phyloP scores from a whole-genome alignment of 2,329 filamentous ascomycete species.

The Xylariales sp. region DNA sequence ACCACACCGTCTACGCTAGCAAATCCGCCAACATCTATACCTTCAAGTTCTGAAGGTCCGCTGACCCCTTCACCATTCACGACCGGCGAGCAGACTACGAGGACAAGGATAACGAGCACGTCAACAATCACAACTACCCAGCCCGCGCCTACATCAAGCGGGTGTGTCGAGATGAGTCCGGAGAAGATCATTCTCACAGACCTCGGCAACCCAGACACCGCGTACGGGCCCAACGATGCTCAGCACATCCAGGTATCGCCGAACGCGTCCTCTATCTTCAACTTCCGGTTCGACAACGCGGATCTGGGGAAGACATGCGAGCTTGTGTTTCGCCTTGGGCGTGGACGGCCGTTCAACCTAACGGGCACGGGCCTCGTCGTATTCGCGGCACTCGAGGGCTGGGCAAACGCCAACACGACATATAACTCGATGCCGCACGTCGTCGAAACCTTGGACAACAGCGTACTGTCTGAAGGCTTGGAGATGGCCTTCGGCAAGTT shows the following conservation, averaged over 20 bases:
- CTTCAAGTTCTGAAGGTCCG: slow-evolving; percentile 18
- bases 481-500: slow-evolving; percentile 36
- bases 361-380: slow-evolving; percentile 40
- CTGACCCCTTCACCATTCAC: slow-evolving; percentile 32
- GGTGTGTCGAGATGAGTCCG: slow-evolving; percentile 31
- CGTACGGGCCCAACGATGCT: slow-evolving; percentile 48
- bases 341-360: slow-evolving; percentile 30
- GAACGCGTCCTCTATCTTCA: slow-evolving; percentile 70
- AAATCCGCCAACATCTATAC: background rate
- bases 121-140: slow-evolving; percentile 32
- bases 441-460: slow-evolving; percentile 37
- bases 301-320: slow-evolving; percentile 69
- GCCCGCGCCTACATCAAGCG: slow-evolving; percentile 25
- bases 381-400: slow-evolving; percentile 41
- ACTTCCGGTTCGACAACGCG: slow-evolving; percentile 71
- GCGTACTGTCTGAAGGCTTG: slow-evolving; percentile 28
- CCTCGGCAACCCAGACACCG: slow-evolving; percentile 61
- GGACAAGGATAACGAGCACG: slow-evolving; percentile 36
- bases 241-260: slow-evolving; percentile 65
- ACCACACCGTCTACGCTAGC: background rate
- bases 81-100: slow-evolving; percentile 21
- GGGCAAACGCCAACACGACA: slow-evolving; percentile 37
- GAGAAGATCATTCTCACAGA: slow-evolving; percentile 65
- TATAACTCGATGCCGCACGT: slow-evolving; percentile 39
- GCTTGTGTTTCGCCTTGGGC: slow-evolving; percentile 65